Percentiles rank a stretch among this genome's conserved stretches.
Evolutionary conservation across 2,329 filamentous ascomycete species (phyloP).

Genomic region (Trichothecium roseum): DNA sequence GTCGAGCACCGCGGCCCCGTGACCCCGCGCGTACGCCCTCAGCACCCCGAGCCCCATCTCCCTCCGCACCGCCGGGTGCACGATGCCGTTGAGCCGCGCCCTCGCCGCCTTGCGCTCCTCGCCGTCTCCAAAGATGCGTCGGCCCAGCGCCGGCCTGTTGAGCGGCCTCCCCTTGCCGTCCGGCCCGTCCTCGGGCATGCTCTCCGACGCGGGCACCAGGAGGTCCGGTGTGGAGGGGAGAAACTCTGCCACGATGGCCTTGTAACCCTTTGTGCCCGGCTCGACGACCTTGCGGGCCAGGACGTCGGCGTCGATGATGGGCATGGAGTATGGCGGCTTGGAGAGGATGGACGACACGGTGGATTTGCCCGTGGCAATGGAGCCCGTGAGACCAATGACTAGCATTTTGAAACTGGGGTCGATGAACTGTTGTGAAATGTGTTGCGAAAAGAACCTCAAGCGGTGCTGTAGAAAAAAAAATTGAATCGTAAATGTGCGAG

Average conservation of each 20-base stretch:
- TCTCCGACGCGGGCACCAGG: slow-evolving; percentile 48
- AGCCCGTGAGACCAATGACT: slow-evolving; percentile 90
- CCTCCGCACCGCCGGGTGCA: slow-evolving; percentile 79
- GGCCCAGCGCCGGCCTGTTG: slow-evolving; percentile 76
- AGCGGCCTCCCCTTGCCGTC: slow-evolving; percentile 60
- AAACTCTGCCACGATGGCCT: slow-evolving; percentile 74
- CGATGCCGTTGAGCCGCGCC: slow-evolving; percentile 73
- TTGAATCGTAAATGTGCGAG: no score
- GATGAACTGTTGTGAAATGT: no score
- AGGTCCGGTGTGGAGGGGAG: slow-evolving; percentile 75
- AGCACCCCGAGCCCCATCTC: slow-evolving; percentile 72
- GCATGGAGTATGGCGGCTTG: slow-evolving; percentile 70
- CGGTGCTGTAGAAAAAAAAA: no score
- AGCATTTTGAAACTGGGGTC: slow-evolving; percentile 54
- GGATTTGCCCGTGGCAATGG: slow-evolving; percentile 96
- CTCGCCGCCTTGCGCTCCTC: slow-evolving; percentile 62
- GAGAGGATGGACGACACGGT: slow-evolving; percentile 82
- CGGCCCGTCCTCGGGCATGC: slow-evolving; percentile 42
- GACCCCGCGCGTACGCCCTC: slow-evolving; percentile 60
- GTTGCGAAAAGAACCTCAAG: no score
- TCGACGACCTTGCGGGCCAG: slow-evolving; percentile 90
- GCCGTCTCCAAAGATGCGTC: slow-evolving; percentile 74
- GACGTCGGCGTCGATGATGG: slow-evolving; percentile 88
- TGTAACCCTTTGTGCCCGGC: slow-evolving; percentile 77
- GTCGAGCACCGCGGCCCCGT: slow-evolving; percentile 87